Evolutionary conservation across 495 filamentous ascomycete species (phyloP), one percentile per base, ranked within the genome.

Genomic region (Neurospora cerealis): DNA sequence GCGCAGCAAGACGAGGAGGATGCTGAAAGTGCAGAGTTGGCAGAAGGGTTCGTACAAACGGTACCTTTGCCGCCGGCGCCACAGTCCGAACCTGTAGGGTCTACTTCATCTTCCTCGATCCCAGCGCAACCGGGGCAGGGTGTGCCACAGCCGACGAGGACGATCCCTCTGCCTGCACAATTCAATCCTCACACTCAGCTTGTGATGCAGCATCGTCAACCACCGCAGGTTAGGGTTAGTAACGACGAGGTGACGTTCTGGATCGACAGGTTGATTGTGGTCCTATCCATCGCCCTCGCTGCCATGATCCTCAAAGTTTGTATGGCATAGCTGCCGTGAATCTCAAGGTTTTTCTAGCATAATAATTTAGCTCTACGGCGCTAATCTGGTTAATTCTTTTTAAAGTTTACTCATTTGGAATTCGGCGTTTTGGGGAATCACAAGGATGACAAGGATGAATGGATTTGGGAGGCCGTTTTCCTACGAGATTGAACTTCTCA

Each of bases 241-340:
- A 75, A 75, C 36, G 75, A 66, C 54, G 74, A 72, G 15, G 82
- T 87, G n/a, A 83, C 88, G 11, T 78, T 84, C 9, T 91, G 89
- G 89, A 78, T 91, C n/a, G 89, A 91, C 78, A 82, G 86, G 71
- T 75, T 87, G 38, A 91, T 91, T 71, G 83, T 84, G 38, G 85
- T 86, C 21, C 71, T 91, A 34, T 79, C 86, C 1, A 80, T 87
- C 5, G 71, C 86, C 34, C 77, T 91, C 42, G 80, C 85, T 3
- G 85, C 87, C 13, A 84, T 89, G 80, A 72, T 89, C 2, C 40
- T 86, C 70, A 89, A 88, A 75, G 78, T 83, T 37, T 75, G 83
- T 71, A 36, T 81, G 21, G 75, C 75, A 75, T 81, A 73, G 54
- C 10, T 3, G 85, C 87, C 15, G 84, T 89, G 79, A 72, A 89